Base-by-base conservation (phyloP, 2,329 filamentous ascomycete genomes). In the Nemania sp. region DNA sequence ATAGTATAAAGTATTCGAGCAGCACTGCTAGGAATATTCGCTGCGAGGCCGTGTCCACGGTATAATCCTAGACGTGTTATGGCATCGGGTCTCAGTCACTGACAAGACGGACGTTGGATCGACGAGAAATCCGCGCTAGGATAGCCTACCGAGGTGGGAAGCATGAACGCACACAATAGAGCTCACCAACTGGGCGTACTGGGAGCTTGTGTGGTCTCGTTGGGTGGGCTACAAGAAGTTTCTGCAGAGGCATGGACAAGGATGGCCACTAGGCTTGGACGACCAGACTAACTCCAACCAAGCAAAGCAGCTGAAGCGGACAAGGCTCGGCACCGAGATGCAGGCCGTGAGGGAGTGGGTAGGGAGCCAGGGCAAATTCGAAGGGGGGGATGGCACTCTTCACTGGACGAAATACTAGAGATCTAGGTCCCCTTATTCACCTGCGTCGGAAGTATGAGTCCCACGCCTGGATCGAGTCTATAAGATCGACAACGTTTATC, bases 261-360 rank as follows among this genome's bases (percentile, higher is more conserved):
- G 66, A 54, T 62, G 53, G 54, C 59, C 53, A 51, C 38, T 26
- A 51, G 38, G 57, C 58, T 22, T 53, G 47, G 53, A 57, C 22
- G n/a, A 67, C n/a, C 49, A 69, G 67, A 62, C 62, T 35, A 53
- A 45, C 54, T 45, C 58, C 52, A 6, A 35, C 32, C 11, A 18
- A 41, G 38, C 29, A 66, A 54, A 55, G 54, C 38, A 67, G 63
- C 63, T 64, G 59, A 53, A 60, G 49, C 29, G 57, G 60, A 67
- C 54, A 56, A 67, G 67, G 67, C 64, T 69, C 64, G 67, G 67
- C 45, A 63, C 67, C 67, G 67, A 69, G 64, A 61, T 58, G 67
- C 47, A 64, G 43, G 56, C 24, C 64, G n/a, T 1, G 26, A 6
- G n/a, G 20, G 27, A 22, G 53, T n/a, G 20, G 29, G 43, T 53